A percentile compares a stretch with the other conserved stretches of the same genome.
phyloP scores from a whole-genome alignment of 495 filamentous ascomycete genomes.

The Aspergillus avenaceus region DNA sequence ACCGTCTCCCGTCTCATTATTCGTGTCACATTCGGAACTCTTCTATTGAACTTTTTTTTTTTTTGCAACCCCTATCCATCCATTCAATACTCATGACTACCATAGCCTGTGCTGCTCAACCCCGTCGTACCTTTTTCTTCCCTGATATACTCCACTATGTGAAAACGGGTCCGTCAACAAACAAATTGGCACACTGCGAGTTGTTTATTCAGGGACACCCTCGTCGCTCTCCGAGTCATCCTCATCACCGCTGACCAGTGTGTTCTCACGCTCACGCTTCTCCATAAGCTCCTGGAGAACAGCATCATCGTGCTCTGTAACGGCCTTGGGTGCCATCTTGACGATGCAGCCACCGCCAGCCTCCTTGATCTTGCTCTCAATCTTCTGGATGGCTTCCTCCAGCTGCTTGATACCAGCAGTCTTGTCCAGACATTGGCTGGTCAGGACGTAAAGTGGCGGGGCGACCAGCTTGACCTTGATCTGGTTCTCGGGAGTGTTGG shows the following conservation, averaged over 20 bases:
- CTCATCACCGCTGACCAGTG: slow-evolving; percentile 94
- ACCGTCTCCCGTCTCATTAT: slow-evolving; percentile 36
- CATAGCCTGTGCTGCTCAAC: background rate
- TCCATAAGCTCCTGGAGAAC: slow-evolving; percentile 97
- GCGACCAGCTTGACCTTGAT: slow-evolving; percentile 97
- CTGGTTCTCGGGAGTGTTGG: slow-evolving; percentile 82
- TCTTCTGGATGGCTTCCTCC: slow-evolving; percentile 82
- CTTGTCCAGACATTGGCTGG: slow-evolving; percentile 93
- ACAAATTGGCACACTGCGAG: slow-evolving; percentile 7
- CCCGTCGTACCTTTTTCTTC: background rate
- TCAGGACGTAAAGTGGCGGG: slow-evolving; percentile 90
- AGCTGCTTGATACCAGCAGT: slow-evolving; percentile 73
- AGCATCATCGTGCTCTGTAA: slow-evolving; percentile 96
- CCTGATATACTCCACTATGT: slow-evolving; percentile 1
- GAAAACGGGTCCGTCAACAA: background rate
- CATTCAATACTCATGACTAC: background rate
- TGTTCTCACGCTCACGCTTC: slow-evolving; percentile 97
- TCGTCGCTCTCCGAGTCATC: slow-evolving; percentile 91
- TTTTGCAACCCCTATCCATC: slow-evolving; percentile 15
- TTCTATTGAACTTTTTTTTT: slow-evolving; percentile 35
- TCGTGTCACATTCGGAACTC: slow-evolving; percentile 36
- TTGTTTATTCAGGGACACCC: slow-evolving; percentile 46
- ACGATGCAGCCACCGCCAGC: slow-evolving; percentile 75
- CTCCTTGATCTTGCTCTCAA: slow-evolving; percentile 67
- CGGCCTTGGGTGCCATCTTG: slow-evolving; percentile 98